Base-by-base conservation (phyloP, 1,284 basidiomycete genomes). In the Melampsora americana region DNA sequence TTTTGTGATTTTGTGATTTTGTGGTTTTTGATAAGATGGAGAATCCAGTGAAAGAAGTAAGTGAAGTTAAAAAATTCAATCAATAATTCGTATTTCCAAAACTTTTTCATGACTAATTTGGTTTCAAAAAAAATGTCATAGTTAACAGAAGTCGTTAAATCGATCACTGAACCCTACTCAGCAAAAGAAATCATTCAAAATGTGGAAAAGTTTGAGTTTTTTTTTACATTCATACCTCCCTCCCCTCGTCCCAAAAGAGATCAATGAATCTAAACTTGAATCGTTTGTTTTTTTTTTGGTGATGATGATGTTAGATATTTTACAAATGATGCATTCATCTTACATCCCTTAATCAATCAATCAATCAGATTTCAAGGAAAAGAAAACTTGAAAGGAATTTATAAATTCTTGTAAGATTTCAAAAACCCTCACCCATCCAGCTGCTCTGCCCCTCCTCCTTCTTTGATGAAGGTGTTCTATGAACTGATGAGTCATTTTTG, bases 371-470 rank as follows among this genome's bases (percentile, higher is more conserved):
- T 56, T 20, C 3, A 14, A 56, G 26, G 26, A 20, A 56, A 56
- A 20, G 26, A 56, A 56, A 56, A 56, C 18, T 56, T 56, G 26
- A 56, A 56, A 56, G 50, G 50, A 14, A 20, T 56, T 56, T 56
- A 56, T 56, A 56, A 56, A 14, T 56, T 56, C 26, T 56, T 20
- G 50, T 56, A 20, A 56, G 26, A 4, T 14, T 5, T 20, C 18
- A 56, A 56, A n/a, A n/a, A n/a, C n/a, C n/a, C n/a, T n/a, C n/a
- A n/a, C n/a, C n/a, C n/a, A n/a, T n/a, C n/a, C n/a, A n/a, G n/a
- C n/a, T n/a, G n/a, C n/a, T n/a, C n/a, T n/a, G n/a, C n/a, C n/a
- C n/a, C n/a, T n/a, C n/a, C n/a, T n/a, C n/a, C n/a, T n/a, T n/a
- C n/a, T n/a, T n/a, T n/a, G n/a, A n/a, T n/a, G n/a, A n/a, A n/a